Conservation (phyloP, 768 basidiomycete species). For the Russula virescens region DNA sequence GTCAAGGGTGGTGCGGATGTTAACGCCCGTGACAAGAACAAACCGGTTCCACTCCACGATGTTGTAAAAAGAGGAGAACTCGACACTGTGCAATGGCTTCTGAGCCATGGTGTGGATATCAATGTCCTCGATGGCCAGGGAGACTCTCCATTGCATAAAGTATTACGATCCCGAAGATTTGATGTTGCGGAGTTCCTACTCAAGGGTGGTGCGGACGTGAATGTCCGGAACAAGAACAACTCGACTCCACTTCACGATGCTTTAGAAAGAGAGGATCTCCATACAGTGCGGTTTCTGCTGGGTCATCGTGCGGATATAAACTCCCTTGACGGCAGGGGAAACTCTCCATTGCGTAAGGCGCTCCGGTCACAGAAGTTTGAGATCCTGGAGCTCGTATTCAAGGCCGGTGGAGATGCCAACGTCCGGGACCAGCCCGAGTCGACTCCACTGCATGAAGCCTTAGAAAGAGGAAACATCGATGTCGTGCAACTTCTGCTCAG, state of each 20-base stretch:
- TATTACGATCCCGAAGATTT: too few species aligned
- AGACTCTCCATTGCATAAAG: too few species aligned
- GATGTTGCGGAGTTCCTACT: too few species aligned
- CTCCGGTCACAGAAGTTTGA: background rate
- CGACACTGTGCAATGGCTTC: too few species aligned
- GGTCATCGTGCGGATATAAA: too few species aligned
- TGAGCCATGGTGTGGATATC: too few species aligned
- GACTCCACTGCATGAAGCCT: background rate
- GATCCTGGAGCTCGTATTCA: background rate
- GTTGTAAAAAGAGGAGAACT: too few species aligned
- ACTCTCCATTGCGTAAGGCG: background rate
- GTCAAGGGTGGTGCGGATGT: background rate
- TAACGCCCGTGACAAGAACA: too few species aligned
- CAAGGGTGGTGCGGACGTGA: too few species aligned
- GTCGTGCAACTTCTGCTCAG: background rate
- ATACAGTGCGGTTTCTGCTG: background rate
- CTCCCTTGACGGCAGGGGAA: too few species aligned
- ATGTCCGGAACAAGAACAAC: background rate
- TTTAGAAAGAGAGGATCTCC: background rate
- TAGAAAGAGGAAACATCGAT: background rate
- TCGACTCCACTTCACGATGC: background rate
- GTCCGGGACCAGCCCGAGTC: background rate
- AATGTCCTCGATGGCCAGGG: too few species aligned
- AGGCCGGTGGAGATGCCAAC: background rate
- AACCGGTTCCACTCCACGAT: too few species aligned